Percentiles rank a stretch among this genome's conserved stretches.
phyloP scores from a whole-genome alignment of 768 basidiomycete genomes.

The Macrolepiota dolichaula region DNA sequence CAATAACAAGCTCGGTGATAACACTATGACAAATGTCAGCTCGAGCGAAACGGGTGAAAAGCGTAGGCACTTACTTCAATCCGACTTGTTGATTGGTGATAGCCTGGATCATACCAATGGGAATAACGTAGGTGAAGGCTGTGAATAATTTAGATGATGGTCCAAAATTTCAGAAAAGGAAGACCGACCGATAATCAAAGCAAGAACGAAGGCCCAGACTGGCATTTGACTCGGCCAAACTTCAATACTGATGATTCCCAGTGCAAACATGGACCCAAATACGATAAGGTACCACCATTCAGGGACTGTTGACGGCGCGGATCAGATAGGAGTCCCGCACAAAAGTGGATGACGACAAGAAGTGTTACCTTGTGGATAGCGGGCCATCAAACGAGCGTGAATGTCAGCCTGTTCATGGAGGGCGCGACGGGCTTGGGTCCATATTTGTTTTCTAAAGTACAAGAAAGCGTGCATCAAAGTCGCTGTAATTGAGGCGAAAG shows the following conservation, averaged over 20 bases:
- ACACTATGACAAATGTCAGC: constrained; percentile 28
- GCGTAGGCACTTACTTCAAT: constrained; percentile 34
- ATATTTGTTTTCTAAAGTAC: constrained; percentile 75
- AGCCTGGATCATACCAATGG: constrained; percentile 58
- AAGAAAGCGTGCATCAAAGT: constrained; percentile 65
- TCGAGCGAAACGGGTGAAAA: neutral
- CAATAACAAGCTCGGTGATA: constrained; percentile 60
- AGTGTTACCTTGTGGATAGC: constrained; percentile 47
- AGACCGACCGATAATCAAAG: constrained; percentile 50
- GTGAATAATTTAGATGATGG: constrained; percentile 15
- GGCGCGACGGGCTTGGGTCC: constrained; percentile 61
- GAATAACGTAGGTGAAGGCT: constrained; percentile 64
- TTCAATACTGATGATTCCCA: constrained; percentile 64
- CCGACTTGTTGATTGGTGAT: constrained; percentile 78
- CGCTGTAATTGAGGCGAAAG: constrained; percentile 75
- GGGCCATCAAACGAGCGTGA: constrained; percentile 75
- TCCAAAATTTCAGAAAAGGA: constrained; percentile 26
- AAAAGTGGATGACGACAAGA: neutral
- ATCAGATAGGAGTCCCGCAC: neutral
- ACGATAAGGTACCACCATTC: constrained; percentile 79
- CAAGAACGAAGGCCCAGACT: constrained; percentile 51
- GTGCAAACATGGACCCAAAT: constrained; percentile 60
- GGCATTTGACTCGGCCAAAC: constrained; percentile 51
- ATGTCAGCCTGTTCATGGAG: constrained; percentile 77
- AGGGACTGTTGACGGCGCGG: constrained; percentile 36